Conservation (phyloP, 805 yeast species). For the Debaryomyces castellii region DNA sequence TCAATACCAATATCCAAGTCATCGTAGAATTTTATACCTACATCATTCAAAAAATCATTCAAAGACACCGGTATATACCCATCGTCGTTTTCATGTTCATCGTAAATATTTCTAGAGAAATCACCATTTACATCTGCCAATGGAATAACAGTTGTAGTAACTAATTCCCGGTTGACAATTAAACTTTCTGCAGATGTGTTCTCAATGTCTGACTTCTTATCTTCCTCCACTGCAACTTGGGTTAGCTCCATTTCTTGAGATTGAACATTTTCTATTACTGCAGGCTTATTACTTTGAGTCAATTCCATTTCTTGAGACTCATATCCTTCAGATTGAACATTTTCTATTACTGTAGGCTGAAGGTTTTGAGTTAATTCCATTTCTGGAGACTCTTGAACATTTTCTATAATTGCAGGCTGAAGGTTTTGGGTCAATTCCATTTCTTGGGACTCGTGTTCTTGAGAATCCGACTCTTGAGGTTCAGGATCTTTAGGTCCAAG, state of each 20-base stretch:
- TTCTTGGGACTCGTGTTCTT: constrained; percentile 4
- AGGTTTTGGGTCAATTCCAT: constrained; percentile 11
- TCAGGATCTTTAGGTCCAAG: too few relatives aligned
- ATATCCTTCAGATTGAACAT: not conserved
- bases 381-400: constrained; percentile 9
- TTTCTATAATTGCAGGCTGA: not conserved
- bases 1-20: constrained; percentile 39
- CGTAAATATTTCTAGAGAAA: constrained; percentile 1
- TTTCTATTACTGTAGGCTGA: not conserved
- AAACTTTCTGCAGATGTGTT: not conserved
- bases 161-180: not conserved
- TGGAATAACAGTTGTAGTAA: constrained; percentile 26
- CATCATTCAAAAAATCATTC: constrained; percentile 36
- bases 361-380: not conserved
- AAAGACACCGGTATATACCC: constrained; percentile 35
- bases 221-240: constrained; percentile 7
- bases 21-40: constrained; percentile 45
- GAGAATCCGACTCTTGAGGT: too few relatives aligned
- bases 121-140: constrained; percentile 17
- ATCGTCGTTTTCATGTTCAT: constrained; percentile 16
- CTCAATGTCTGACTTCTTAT: not conserved
- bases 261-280: constrained; percentile 1
- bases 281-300: constrained; percentile 5
- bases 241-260: constrained; percentile 24
- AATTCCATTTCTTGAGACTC: constrained; percentile 11